phyloP scores from a whole-genome alignment of 257 asterid species.

The Orobanche coerulescens region DNA sequence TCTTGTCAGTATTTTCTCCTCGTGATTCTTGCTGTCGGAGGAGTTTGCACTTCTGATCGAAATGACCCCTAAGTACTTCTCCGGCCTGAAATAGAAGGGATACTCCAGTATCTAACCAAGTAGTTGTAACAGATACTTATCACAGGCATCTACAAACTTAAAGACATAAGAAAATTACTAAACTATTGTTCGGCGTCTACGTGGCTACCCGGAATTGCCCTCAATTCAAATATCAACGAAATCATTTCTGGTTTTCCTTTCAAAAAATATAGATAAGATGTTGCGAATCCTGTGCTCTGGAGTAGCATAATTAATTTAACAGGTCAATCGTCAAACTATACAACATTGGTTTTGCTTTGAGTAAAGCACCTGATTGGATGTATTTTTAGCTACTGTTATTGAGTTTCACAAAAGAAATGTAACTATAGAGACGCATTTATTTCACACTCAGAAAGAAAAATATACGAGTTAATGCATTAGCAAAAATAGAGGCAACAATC shows the following conservation, averaged over 20 bases:
- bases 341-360: not conserved
- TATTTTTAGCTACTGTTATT: no score
- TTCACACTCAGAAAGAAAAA: no score
- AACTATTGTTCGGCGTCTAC: not conserved
- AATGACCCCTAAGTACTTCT: slow-evolving; percentile 52
- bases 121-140: not conserved
- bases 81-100: slow-evolving; percentile 52
- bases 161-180: not conserved
- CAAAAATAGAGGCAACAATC: no score
- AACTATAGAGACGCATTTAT: no score
- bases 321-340: not conserved
- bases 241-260: not conserved
- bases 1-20: slow-evolving; percentile 62
- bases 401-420: not conserved
- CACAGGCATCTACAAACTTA: not conserved
- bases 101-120: not conserved
- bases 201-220: not conserved
- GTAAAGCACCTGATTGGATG: no score
- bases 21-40: slow-evolving; percentile 78
- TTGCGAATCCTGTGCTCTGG: not conserved
- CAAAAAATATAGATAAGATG: not conserved
- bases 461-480: no score
- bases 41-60: slow-evolving; percentile 67
- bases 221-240: not conserved
- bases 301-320: not conserved